phyloP scores from a whole-genome alignment of 108 stramenopile species.

The Fragilaria crotonensis region DNA sequence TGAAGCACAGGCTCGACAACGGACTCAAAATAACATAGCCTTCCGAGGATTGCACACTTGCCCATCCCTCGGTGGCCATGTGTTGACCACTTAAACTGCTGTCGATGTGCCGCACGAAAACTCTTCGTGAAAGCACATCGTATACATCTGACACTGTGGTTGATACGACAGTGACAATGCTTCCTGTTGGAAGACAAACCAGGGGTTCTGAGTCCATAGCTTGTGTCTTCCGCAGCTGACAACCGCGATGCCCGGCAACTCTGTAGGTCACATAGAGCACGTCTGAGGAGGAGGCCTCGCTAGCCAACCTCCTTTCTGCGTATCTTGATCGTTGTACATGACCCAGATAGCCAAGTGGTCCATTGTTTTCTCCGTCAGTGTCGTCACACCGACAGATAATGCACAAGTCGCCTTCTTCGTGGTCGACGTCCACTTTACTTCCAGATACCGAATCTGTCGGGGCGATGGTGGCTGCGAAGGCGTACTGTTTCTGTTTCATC shows the following conservation, averaged over 20 bases:
- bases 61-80: conserved; percentile 64
- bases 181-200: conserved; percentile 63
- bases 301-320: conserved; percentile 42
- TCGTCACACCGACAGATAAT: conserved; percentile 89
- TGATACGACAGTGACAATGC: conserved; percentile 64
- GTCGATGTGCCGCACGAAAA: conserved; percentile 55
- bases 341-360: conserved; percentile 82
- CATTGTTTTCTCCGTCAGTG: conserved; percentile 76
- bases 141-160: conserved; percentile 58
- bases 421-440: conserved; percentile 35
- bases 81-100: conserved; percentile 10
- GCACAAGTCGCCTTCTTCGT: conserved; percentile 70
- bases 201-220: conserved; percentile 80
- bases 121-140: conserved; percentile 71
- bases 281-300: conserved; percentile 30
- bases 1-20: conserved; percentile 62
- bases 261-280: conserved; percentile 44
- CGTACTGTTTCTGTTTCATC: conserved; percentile 74
- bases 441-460: conserved; percentile 29
- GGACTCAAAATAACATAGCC: conserved; percentile 84
- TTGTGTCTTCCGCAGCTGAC: conserved; percentile 79
- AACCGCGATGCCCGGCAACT: conserved; percentile 84
- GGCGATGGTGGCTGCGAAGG: conserved; percentile 69
- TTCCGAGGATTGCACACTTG: conserved; percentile 77
- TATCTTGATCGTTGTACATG: conserved; percentile 81